Conservation (phyloP, 2,329 filamentous ascomycete genomes). For the Arthrinium phaeospermum region DNA sequence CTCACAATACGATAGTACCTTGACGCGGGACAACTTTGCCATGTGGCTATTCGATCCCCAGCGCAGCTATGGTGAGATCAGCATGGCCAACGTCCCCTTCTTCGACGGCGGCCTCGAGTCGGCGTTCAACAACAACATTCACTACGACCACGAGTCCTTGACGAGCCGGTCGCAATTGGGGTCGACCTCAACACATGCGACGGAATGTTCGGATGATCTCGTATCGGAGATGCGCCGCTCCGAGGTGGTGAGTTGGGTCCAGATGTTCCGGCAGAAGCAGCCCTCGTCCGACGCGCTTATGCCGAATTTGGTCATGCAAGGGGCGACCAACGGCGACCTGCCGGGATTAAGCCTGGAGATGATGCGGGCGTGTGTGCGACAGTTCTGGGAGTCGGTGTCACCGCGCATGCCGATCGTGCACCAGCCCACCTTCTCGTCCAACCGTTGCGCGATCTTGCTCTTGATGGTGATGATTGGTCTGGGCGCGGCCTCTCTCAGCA, state of each 20-base stretch:
- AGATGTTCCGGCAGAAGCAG: conserved; percentile 50
- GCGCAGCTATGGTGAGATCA: conserved; percentile 48
- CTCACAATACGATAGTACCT: conserved; percentile 39
- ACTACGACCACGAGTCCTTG: conserved; percentile 57
- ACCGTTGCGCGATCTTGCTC: conserved; percentile 78
- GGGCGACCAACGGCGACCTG: conserved; percentile 49
- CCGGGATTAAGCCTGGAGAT: conserved; percentile 72
- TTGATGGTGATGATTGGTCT: conserved; percentile 84
- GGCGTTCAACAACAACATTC: conserved; percentile 56
- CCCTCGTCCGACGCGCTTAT: conserved; percentile 35
- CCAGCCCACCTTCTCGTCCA: conserved; percentile 82
- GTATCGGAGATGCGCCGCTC: conserved; percentile 51
- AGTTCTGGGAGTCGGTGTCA: conserved; percentile 87
- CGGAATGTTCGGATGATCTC: conserved; percentile 49
- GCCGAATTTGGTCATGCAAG: conserved; percentile 36
- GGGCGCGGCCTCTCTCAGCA: conserved; percentile 79
- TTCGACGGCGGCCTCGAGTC: conserved; percentile 57
- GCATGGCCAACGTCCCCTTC: conserved; percentile 51
- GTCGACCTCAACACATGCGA: conserved; percentile 46
- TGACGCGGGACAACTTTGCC: conserved; percentile 53
- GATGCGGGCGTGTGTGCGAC: conserved; percentile 84
- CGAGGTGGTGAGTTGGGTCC: conserved; percentile 51
- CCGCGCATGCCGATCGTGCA: conserved; percentile 87
- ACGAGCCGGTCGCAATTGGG: conserved; percentile 54
- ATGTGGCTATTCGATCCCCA: conserved; percentile 58